Evolutionary conservation across 139 green algal species (phyloP).

Genomic region (Auxenochlorella pyrenoidosa): DNA sequence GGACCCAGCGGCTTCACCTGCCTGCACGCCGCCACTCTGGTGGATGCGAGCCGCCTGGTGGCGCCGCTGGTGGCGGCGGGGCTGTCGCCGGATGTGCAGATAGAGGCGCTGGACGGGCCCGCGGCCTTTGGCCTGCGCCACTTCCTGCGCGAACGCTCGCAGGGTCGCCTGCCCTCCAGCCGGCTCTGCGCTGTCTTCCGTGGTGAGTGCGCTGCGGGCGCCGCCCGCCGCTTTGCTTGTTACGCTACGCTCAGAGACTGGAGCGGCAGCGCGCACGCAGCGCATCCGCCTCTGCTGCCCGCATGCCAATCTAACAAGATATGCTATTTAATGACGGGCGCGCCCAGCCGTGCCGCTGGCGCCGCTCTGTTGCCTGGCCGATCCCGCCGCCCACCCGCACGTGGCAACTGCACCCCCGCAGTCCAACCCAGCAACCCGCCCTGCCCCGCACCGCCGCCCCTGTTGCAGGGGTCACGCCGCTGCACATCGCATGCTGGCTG

Average conservation of each 20-base stretch:
- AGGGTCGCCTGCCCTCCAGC: slow-evolving; percentile 7
- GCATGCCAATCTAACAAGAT: too few relatives aligned
- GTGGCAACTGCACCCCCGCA: too few relatives aligned
- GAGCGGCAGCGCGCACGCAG: too few relatives aligned
- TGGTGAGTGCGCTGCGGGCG: background rate
- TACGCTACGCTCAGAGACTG: too few relatives aligned
- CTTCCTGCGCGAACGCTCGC: slow-evolving; percentile 6
- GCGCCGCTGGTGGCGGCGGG: slow-evolving; percentile 9
- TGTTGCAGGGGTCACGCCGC: slow-evolving; percentile 14
- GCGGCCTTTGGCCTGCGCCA: slow-evolving; percentile 1
- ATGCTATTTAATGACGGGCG: too few relatives aligned
- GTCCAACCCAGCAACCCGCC: too few relatives aligned
- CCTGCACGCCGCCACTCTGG: slow-evolving; percentile 21
- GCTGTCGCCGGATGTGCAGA: background rate
- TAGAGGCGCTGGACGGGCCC: background rate
- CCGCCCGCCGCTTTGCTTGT: background rate
- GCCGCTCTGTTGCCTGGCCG: too few relatives aligned
- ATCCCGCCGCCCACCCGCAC: too few relatives aligned
- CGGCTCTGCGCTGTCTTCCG: slow-evolving; percentile 25
- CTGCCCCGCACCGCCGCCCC: background rate
- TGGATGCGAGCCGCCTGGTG: slow-evolving; percentile 2
- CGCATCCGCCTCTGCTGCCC: too few relatives aligned
- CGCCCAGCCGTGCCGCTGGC: too few relatives aligned
- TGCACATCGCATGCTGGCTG: slow-evolving; percentile 29
- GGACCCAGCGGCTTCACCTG: background rate